phyloP scores from a whole-genome alignment of 805 yeast genomes.

The Jamesozyma piceae region DNA sequence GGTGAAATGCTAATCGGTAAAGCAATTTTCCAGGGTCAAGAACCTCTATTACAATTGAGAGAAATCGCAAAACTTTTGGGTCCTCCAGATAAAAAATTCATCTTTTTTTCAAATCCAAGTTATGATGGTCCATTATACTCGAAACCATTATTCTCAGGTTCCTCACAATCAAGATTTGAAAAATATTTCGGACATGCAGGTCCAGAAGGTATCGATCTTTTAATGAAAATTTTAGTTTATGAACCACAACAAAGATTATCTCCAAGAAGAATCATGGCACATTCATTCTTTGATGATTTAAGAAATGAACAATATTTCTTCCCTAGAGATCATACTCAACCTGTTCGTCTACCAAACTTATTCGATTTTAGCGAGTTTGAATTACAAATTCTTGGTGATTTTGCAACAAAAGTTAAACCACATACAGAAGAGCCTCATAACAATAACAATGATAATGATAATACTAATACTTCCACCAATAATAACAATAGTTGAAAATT shows the following conservation, averaged over 20 bases:
- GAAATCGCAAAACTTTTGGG: slow-evolving; percentile 88
- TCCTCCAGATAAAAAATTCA: slow-evolving; percentile 67
- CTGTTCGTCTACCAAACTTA: slow-evolving; percentile 38
- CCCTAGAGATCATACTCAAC: slow-evolving; percentile 44
- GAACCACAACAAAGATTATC: slow-evolving; percentile 78
- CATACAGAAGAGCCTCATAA: neutral
- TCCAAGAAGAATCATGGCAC: slow-evolving; percentile 76
- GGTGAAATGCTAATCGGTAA: slow-evolving; percentile 90
- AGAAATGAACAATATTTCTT: slow-evolving; percentile 46
- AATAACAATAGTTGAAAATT: neutral
- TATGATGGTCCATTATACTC: slow-evolving; percentile 69
- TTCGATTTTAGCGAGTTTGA: slow-evolving; percentile 69
- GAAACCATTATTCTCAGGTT: slow-evolving; percentile 50
- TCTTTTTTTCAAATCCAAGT: slow-evolving; percentile 64
- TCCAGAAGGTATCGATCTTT: slow-evolving; percentile 74
- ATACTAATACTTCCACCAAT: neutral
- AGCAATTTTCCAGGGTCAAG: slow-evolving; percentile 92
- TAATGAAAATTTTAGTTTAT: slow-evolving; percentile 74
- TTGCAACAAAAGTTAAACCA: slow-evolving; percentile 16
- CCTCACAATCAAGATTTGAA: slow-evolving; percentile 47
- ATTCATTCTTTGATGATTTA: slow-evolving; percentile 81
- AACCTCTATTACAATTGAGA: slow-evolving; percentile 78
- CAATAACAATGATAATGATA: neutral
- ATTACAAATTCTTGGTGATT: slow-evolving; percentile 35
- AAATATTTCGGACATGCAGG: slow-evolving; percentile 71